A percentile compares a stretch with the other conserved stretches of the same genome.
Evolutionary conservation across 768 basidiomycete species (phyloP).

Genomic region (Pleurotus eryngii): DNA sequence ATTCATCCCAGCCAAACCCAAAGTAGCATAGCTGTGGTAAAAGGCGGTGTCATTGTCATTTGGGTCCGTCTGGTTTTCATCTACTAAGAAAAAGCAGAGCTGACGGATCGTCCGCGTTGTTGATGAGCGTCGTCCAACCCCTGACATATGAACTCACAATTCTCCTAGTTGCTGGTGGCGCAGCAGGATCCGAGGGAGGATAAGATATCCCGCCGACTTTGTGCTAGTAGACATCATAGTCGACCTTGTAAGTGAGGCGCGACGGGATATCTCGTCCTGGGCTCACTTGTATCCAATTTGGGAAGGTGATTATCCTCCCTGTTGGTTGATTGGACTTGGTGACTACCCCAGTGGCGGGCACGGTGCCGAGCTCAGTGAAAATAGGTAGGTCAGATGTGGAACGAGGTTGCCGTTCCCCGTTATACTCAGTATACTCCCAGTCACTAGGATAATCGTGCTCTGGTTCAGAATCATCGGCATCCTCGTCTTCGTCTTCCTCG

Average conservation of each 20-base stretch:
- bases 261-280: too few relatives aligned
- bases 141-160: background rate
- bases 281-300: slow-evolving; percentile 8
- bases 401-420: background rate
- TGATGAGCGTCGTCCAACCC: background rate
- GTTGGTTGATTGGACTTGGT: background rate
- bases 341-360: background rate
- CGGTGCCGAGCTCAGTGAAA: background rate
- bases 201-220: background rate
- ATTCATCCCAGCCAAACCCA: background rate
- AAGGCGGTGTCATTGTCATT: background rate
- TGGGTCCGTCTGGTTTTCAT: background rate
- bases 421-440: background rate
- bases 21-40: background rate
- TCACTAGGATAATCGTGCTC: background rate
- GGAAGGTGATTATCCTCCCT: slow-evolving; percentile 6
- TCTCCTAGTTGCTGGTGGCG: background rate
- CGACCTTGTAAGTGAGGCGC: background rate
- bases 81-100: background rate
- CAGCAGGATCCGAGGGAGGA: background rate
- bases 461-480: background rate
- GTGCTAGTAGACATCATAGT: background rate
- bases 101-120: background rate
- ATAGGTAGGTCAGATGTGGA: background rate
- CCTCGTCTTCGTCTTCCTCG: background rate